Percentiles rank a stretch among this genome's conserved stretches.
Conservation (phyloP, 2,329 filamentous ascomycete genomes). For the Phialophora macrospora region DNA sequence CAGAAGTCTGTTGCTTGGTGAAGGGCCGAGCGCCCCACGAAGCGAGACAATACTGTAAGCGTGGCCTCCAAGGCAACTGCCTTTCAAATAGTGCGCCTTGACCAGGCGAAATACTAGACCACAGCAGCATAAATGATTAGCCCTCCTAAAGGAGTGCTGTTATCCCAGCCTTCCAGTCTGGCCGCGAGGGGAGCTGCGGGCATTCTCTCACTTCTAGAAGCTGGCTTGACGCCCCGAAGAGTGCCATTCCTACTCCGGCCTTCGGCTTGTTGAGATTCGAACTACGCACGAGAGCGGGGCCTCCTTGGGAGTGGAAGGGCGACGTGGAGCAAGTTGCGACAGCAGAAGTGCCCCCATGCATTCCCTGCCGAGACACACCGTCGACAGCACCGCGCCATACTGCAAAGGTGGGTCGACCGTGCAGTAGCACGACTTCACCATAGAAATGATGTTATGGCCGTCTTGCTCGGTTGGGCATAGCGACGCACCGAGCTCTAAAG, state of each 20-base stretch:
- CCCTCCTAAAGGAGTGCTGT: neutral
- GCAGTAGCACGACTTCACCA: neutral
- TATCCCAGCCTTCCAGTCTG: neutral
- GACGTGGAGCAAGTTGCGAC: slow-evolving; percentile 3
- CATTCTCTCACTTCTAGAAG: neutral
- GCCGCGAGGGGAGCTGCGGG: neutral
- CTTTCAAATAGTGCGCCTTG: neutral
- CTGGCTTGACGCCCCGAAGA: neutral
- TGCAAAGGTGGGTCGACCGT: neutral
- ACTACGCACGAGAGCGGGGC: neutral
- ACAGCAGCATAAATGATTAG: neutral
- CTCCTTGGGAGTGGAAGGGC: neutral
- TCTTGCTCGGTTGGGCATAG: neutral
- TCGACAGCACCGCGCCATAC: neutral
- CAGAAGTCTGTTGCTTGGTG: neutral
- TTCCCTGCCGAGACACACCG: neutral
- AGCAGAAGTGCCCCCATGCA: neutral
- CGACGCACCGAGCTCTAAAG: neutral
- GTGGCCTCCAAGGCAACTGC: neutral
- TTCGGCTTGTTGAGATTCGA: neutral
- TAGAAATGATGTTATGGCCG: neutral
- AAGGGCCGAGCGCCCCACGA: neutral
- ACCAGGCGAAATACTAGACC: neutral
- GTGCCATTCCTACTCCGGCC: neutral
- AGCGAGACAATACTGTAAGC: neutral